phyloP scores from a whole-genome alignment of 768 basidiomycete species.

The Piloderma croceum region DNA sequence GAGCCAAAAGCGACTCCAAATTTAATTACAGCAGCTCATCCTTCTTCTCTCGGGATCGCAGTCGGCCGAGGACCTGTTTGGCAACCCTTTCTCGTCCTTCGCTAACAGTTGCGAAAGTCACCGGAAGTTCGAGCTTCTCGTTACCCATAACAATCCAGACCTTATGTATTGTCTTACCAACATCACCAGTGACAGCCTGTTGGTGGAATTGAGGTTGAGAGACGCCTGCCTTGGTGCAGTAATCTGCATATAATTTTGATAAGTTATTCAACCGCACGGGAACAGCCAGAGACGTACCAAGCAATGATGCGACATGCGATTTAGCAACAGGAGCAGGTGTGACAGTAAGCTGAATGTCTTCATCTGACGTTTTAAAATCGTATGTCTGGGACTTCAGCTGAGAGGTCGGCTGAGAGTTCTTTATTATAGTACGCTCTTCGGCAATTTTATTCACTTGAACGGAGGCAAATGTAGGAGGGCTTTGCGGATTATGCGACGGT shows the following conservation, averaged over 20 bases:
- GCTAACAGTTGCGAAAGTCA: constrained; percentile 30
- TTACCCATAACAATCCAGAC: constrained; percentile 45
- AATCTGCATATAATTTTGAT: background rate
- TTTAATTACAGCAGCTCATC: no score
- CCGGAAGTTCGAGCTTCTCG: constrained; percentile 40
- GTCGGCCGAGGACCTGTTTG: constrained; percentile 37
- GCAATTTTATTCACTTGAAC: no score
- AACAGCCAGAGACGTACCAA: background rate
- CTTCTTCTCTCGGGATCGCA: constrained; percentile 19
- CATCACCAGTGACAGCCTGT: constrained; percentile 19
- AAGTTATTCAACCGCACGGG: background rate
- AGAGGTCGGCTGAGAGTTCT: no score
- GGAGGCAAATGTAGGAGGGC: no score
- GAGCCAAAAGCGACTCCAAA: no score
- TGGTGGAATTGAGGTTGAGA: constrained; percentile 31
- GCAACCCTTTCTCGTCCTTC: constrained; percentile 40
- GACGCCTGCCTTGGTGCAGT: constrained; percentile 6
- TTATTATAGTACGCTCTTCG: no score
- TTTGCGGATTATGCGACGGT: no score
- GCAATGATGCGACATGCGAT: background rate
- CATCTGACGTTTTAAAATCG: no score
- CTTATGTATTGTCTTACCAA: constrained; percentile 27
- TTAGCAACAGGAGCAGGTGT: background rate
- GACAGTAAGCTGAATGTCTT: no score
- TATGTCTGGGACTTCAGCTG: no score